A percentile compares a stretch with the other conserved stretches of the same genome.
Conservation (phyloP, 495 filamentous ascomycete species). For the Tuber magnatum region DNA sequence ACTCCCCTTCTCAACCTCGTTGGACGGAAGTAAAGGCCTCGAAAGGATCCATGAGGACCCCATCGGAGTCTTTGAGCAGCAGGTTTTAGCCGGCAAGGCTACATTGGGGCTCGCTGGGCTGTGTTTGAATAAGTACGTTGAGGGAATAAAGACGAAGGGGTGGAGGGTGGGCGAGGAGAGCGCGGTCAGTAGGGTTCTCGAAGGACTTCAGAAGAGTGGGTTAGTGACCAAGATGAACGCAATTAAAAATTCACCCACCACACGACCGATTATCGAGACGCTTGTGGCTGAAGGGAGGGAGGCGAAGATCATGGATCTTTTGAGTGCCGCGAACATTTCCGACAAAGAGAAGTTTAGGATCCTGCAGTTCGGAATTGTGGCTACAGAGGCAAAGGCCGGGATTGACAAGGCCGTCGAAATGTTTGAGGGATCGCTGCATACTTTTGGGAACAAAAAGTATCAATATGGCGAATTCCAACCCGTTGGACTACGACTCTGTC, state of each 20-base stretch:
- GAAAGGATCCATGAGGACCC: slow-evolving; percentile 24
- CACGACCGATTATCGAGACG: slow-evolving; percentile 10
- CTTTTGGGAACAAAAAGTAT: neutral
- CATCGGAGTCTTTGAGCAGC: slow-evolving; percentile 22
- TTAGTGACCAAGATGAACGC: slow-evolving; percentile 12
- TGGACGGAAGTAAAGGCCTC: slow-evolving; percentile 1
- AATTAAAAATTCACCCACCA: slow-evolving; percentile 11
- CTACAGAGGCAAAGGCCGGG: slow-evolving; percentile 1
- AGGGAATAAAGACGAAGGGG: slow-evolving; percentile 5
- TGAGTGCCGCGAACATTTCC: neutral
- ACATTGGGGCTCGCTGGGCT: slow-evolving; percentile 20
- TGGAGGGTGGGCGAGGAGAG: slow-evolving; percentile 2
- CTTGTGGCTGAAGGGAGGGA: slow-evolving; percentile 18
- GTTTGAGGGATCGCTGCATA: slow-evolving; percentile 10
- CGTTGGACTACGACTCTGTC: slow-evolving; percentile 19
- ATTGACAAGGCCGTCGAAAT: slow-evolving; percentile 12
- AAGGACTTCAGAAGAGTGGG: slow-evolving; percentile 14
- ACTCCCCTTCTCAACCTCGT: slow-evolving; percentile 9
- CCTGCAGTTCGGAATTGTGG: slow-evolving; percentile 10
- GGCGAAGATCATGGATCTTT: slow-evolving; percentile 19
- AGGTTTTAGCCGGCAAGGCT: slow-evolving; percentile 22
- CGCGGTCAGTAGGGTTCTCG: slow-evolving; percentile 15
- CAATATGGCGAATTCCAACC: slow-evolving; percentile 10
- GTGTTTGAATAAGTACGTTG: slow-evolving; percentile 23
- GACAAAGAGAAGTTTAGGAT: slow-evolving; percentile 8